Percentiles rank a stretch among this genome's conserved stretches.
These are phyloP conservation scores for Scedosporium apiospermum DNA, from an alignment of 2,329 filamentous ascomycete species.

Conservation along the genomic window DNA sequence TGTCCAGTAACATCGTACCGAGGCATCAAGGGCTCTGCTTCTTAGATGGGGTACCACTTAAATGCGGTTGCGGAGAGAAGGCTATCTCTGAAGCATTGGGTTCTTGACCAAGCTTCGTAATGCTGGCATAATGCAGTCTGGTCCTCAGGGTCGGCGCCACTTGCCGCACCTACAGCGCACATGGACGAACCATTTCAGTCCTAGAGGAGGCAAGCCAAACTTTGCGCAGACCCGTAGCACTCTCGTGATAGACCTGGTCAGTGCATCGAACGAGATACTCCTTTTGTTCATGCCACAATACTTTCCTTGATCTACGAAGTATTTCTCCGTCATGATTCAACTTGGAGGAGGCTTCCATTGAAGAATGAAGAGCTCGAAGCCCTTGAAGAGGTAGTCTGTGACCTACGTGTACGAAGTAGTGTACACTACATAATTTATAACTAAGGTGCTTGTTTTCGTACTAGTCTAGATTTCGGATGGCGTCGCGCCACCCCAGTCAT, in stretches of 20 bases:
- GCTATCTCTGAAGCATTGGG: no score
- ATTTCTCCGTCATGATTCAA: no score
- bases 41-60: neutral
- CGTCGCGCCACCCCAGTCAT: neutral
- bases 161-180: neutral
- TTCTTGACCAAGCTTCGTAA: neutral
- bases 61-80: no score
- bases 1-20: neutral
- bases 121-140: neutral
- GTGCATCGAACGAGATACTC: no score
- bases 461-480: neutral
- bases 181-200: slow-evolving; percentile 4
- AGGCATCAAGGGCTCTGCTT: neutral
- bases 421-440: no score
- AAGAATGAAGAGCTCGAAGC: no score
- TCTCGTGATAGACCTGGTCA: neutral
- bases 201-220: neutral
- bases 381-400: neutral
- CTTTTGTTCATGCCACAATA: no score
- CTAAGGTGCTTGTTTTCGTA: neutral
- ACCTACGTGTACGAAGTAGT: no score
- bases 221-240: neutral
- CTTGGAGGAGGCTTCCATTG: no score
- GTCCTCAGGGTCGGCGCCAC: neutral
- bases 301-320: no score